Evolutionary conservation across 257 asterid genomes (phyloP), one percentile per base, ranked within the genome.

Genomic region (Anisodus tanguticus): DNA sequence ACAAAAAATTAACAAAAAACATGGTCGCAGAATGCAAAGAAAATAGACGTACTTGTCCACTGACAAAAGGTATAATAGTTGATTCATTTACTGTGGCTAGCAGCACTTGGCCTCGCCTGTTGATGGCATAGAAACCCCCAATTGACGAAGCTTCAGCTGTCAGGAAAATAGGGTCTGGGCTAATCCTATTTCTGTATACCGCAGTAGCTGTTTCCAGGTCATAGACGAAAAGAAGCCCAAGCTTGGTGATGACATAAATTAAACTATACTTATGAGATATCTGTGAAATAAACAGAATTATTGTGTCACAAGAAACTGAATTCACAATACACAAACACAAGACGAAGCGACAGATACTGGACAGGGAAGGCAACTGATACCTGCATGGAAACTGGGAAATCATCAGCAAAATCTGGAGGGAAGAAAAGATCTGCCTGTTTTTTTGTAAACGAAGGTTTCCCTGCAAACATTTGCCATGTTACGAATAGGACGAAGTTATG

Each of bases 361-460:
- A 76, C 62, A 80, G 37, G 77, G 66, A 16, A 69, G 87, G 84
- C 76, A 67, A 54, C 31, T 4, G 64, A 53, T 77, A 95, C 99
- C 99, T 97, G 99, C 99, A 97, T 97, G 83, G 98, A 95, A 79
- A 97, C 99, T 11, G 99, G 99, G 85, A 97, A 97, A 87, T 97
- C 99, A 84, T 97, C 99, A 78, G 92, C 91, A 90, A 97, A 97
- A 91, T 97, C 98, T 11, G 97, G 99, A 85, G 98, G 99, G 86
- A 97, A 97, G 92, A 97, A 97, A 80, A 97, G 97, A 89, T 97
- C 99, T 31, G 99, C 98, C 84, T 97, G 99, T 88, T 97, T 95
- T 93, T 97, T 97, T 0, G 97, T 85, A 80, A 95, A 97, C 53
- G 98, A 88, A 76, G 97, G 98, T 86, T 95, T 97, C 88, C 99